Evolutionary conservation across 164 flowering plant species (phyloP), one percentile per base, ranked within the genome.

Genomic region (Tetrastigma voinierianum): DNA sequence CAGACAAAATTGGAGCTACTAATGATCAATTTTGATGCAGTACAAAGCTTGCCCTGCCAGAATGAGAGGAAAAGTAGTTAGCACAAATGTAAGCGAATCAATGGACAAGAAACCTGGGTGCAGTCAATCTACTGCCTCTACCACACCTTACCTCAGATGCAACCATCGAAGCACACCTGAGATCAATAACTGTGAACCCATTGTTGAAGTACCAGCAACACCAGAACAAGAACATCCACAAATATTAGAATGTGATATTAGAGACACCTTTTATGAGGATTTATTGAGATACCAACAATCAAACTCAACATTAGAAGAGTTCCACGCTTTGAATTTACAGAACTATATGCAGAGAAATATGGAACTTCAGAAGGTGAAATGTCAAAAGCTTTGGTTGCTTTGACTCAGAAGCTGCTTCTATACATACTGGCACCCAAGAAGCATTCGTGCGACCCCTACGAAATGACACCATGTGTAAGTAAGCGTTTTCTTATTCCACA

Each of bases 21-120:
- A 59, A 73, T 16, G 17, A 54, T 46, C 2, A 16, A 15, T 66
- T 45, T 59, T 75, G n/a, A 53, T 82, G 70, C 92, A 96, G 99
- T 81, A 90, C 98, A 70, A 86, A 97, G 70, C 93, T 93, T 63
- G 82, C 95, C 46, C 81, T 96, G 10, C 97, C 98, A 59, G 96
- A 81, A 20, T 87, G 96, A 69, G 90, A 85, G 66, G 90, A 90
- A 67, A 91, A n/a, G 76, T 88, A 15, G 83, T 87, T 46, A 72
- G 63, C 69, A 69, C 81, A 68, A 65, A 63, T n/a, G n/a, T 20
- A 60, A 72, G 73, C 43, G 46, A 24, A 51, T 51, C 57, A 49
- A 20, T 71, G 52, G 65, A 70, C 19, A 66, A 72, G 70, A 61
- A 67, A 23, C 78, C 74, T 25, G 25, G n/a, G 56, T 44, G 46